Percentiles rank a stretch among this genome's conserved stretches.
These are phyloP conservation scores for Apium graveolens DNA, from an alignment of 129 eudicot genomes.

Conservation along the genomic window DNA sequence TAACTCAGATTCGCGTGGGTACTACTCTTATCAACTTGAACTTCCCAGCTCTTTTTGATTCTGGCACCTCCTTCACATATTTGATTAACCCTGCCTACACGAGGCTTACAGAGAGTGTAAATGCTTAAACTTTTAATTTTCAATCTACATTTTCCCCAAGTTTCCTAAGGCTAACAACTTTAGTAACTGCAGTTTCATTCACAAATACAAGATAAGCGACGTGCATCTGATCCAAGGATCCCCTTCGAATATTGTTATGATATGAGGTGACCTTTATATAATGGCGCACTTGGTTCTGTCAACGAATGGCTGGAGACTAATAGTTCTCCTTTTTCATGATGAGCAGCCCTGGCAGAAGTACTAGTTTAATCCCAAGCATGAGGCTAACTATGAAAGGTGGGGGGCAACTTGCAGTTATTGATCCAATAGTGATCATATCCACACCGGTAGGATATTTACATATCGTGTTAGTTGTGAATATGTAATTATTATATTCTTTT, in stretches of 20 bases:
- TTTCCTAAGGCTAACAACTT: not conserved
- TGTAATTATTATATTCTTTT: not conserved
- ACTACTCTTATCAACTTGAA: constrained; percentile 44
- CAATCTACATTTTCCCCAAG: not conserved
- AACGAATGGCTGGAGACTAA: constrained; percentile 7
- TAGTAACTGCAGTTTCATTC: constrained; percentile 51
- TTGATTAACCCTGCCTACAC: constrained; percentile 58
- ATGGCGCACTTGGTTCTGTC: not conserved
- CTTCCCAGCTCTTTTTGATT: constrained; percentile 78
- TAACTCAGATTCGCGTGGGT: constrained; percentile 67
- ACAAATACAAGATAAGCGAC: constrained; percentile 56
- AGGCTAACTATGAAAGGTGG: constrained; percentile 73
- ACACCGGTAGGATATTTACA: constrained; percentile 38
- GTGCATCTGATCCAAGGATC: constrained; percentile 66
- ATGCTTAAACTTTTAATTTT: not conserved
- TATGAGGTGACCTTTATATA: constrained; percentile 53
- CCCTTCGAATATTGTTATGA: constrained; percentile 88
- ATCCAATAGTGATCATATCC: constrained; percentile 80
- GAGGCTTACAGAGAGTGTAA: constrained; percentile 63
- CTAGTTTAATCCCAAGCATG: constrained; percentile 69
- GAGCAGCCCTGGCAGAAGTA: constrained; percentile 55
- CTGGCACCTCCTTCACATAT: constrained; percentile 88
- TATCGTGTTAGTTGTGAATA: constrained; percentile 5
- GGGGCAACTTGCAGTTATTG: constrained; percentile 48
- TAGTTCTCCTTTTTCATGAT: constrained; percentile 17